phyloP scores from a whole-genome alignment of 331 rosid genomes.

The Rhamnella rubrinervis region DNA sequence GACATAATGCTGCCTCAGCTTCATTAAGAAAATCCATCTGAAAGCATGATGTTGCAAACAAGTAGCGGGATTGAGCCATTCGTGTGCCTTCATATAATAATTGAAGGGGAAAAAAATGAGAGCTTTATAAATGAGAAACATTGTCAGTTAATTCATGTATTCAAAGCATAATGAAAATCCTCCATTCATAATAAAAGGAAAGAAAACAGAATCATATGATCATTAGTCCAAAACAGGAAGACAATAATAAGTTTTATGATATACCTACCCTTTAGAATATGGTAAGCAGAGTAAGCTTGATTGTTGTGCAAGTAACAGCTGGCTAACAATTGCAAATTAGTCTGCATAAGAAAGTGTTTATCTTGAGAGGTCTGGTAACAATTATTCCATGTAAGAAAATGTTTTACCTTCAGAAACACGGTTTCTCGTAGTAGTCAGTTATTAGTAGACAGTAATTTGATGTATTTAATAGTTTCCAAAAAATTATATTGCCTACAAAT shows the following conservation, averaged over 20 bases:
- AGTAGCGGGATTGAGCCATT: conserved; percentile 97
- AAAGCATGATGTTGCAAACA: conserved; percentile 98
- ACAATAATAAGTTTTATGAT: not conserved
- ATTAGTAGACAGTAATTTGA: not conserved
- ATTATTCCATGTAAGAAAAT: not conserved
- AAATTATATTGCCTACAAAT: too few species aligned
- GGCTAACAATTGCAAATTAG: conserved; percentile 55
- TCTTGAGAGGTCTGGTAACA: not conserved
- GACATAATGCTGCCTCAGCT: conserved; percentile 88
- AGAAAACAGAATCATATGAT: not conserved
- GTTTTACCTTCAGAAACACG: too few species aligned
- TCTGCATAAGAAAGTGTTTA: conserved; percentile 29
- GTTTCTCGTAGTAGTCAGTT: not conserved
- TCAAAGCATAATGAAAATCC: not conserved
- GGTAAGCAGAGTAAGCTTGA: conserved; percentile 57
- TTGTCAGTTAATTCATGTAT: not conserved
- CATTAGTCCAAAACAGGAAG: not conserved
- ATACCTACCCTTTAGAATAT: conserved; percentile 52
- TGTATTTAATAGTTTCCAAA: too few species aligned
- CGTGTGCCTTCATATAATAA: conserved; percentile 70
- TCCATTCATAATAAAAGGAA: not conserved
- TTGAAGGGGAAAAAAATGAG: conserved; percentile 1
- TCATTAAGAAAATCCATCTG: conserved; percentile 91
- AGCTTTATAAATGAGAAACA: conserved; percentile 23
- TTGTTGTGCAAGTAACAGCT: conserved; percentile 52